A percentile compares a stretch with the other conserved stretches of the same genome.
These are phyloP conservation scores for Asterella californica DNA, from an alignment of 225 moss, liverwort and hornwort genomes.

Conservation along the genomic window DNA sequence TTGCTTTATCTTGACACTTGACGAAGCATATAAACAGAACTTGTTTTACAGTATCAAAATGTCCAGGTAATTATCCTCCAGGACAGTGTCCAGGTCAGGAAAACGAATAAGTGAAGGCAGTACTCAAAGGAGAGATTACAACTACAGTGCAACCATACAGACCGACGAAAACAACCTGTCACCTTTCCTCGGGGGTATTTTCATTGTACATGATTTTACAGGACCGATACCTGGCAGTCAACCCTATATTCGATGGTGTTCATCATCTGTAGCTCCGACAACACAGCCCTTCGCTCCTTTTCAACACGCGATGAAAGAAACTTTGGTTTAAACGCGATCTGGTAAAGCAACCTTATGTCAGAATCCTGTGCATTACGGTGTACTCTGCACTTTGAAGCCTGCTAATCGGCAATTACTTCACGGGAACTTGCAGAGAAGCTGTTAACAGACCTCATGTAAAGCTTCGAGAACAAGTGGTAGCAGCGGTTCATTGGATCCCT, in stretches of 20 bases:
- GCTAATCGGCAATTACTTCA: not conserved
- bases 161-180: not conserved
- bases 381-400: not conserved
- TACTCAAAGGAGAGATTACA: not conserved
- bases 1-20: not conserved
- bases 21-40: not conserved
- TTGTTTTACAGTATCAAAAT: not conserved
- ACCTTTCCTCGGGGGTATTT: not conserved
- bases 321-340: slow-evolving; percentile 99
- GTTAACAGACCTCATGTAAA: slow-evolving; percentile 73
- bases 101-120: not conserved
- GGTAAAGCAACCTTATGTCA: slow-evolving; percentile 22
- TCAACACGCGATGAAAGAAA: slow-evolving; percentile 95
- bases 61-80: not conserved
- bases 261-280: slow-evolving; percentile 99
- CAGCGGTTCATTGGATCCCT: slow-evolving; percentile 86
- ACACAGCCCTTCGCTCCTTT: slow-evolving; percentile 96
- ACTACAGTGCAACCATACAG: not conserved
- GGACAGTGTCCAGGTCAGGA: not conserved
- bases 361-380: not conserved
- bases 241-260: slow-evolving; percentile 99
- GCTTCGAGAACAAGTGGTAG: slow-evolving; percentile 97
- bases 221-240: slow-evolving; percentile 79
- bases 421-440: not conserved
- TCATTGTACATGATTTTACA: not conserved